Conservation (phyloP, 1,139 yeast species). For the Sugiyamaella neomexicana region DNA sequence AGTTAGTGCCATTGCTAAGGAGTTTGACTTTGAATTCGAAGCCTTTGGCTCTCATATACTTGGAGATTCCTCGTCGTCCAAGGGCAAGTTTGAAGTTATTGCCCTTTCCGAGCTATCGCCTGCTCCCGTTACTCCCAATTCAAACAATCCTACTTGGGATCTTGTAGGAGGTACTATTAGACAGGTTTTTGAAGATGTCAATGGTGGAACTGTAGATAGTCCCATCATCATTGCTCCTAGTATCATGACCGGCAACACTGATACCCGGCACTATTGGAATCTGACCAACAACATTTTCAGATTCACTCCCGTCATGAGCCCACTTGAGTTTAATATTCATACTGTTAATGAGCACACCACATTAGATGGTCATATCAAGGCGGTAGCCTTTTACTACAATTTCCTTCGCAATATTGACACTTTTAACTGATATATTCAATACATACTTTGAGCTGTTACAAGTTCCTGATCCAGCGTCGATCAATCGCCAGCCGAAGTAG, state of each 20-base stretch:
- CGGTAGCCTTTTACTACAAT: constrained; percentile 60
- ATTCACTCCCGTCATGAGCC: constrained; percentile 47
- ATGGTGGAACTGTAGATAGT: constrained; percentile 14
- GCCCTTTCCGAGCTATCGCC: constrained; percentile 46
- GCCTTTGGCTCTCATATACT: constrained; percentile 34
- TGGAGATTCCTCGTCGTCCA: constrained; percentile 14
- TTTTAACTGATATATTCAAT: not conserved
- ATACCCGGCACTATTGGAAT: constrained; percentile 75
- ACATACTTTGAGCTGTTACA: too few species aligned
- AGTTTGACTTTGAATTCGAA: constrained; percentile 33
- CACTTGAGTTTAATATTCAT: constrained; percentile 42
- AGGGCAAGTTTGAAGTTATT: constrained; percentile 20
- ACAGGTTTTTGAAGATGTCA: constrained; percentile 55
- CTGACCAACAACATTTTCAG: constrained; percentile 74
- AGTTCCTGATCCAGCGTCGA: too few species aligned
- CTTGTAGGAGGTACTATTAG: constrained; percentile 57
- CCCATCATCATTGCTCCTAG: constrained; percentile 58
- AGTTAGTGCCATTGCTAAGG: constrained; percentile 46
- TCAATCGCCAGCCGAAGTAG: too few species aligned
- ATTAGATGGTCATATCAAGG: constrained; percentile 54
- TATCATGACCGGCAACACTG: constrained; percentile 79
- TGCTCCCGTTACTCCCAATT: constrained; percentile 55
- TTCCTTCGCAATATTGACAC: constrained; percentile 30
- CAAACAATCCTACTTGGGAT: constrained; percentile 54
- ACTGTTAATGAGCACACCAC: constrained; percentile 60